Evolutionary conservation across 257 asterid species (phyloP).

Genomic region (Fraxinus americana): DNA sequence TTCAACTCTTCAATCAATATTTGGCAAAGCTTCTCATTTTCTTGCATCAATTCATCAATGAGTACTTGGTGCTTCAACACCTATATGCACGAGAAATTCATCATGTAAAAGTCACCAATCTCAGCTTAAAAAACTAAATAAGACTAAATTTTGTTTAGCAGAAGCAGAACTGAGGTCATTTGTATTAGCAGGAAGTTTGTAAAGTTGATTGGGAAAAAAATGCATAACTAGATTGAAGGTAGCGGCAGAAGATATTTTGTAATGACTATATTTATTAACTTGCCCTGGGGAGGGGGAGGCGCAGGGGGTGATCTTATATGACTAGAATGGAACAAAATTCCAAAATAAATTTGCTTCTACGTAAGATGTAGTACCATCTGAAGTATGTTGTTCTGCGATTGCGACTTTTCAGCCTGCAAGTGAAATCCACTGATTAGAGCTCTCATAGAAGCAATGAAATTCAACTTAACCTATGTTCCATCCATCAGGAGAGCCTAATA

Average conservation of each 20-base stretch:
- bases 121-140: neutral
- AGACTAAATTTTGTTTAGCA: slow-evolving; percentile 2
- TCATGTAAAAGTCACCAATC: slow-evolving; percentile 16
- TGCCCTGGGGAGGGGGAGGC: neutral
- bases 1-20: slow-evolving; percentile 71
- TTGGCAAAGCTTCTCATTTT: slow-evolving; percentile 75
- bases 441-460: slow-evolving; percentile 11
- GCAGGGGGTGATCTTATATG: neutral
- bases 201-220: neutral
- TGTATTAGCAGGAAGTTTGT: neutral
- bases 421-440: slow-evolving; percentile 14
- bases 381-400: slow-evolving; percentile 56
- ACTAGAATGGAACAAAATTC: neutral
- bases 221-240: neutral
- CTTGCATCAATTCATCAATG: slow-evolving; percentile 77
- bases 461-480: neutral
- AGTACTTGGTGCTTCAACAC: slow-evolving; percentile 83
- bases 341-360: slow-evolving; percentile 15
- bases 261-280: neutral
- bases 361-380: slow-evolving; percentile 57
- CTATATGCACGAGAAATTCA: slow-evolving; percentile 40
- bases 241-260: neutral
- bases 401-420: slow-evolving; percentile 55
- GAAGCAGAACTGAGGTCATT: neutral
- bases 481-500: slow-evolving; percentile 7